Percentiles rank a stretch among this genome's conserved stretches.
Conservation (phyloP, 2,329 filamentous ascomycete species). For the Orbilia ellipsospora region DNA sequence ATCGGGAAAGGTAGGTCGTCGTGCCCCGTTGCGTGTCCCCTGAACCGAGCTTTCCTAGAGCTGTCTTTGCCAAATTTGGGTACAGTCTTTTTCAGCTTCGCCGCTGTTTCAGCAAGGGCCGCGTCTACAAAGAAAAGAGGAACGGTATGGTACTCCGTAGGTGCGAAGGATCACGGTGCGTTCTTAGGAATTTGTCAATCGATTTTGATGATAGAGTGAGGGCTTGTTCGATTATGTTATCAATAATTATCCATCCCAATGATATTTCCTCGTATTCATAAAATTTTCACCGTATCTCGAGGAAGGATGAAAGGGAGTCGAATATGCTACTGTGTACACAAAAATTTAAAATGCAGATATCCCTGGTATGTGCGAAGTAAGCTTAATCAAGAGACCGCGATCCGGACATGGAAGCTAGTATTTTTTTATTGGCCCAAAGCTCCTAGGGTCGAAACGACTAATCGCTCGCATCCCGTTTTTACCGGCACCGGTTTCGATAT, state of each 20-base stretch:
- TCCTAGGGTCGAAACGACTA: conserved; percentile 9
- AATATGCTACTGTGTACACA: conserved; percentile 17
- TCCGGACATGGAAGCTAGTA: conserved; percentile 3
- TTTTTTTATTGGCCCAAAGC: conserved; percentile 3
- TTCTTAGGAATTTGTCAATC: background rate
- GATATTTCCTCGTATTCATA: no score
- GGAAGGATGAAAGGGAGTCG: no score
- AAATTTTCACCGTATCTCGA: background rate
- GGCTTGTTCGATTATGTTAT: no score
- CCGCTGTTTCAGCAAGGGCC: conserved; percentile 12
- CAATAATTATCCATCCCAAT: no score
- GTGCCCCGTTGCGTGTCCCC: conserved; percentile 39
- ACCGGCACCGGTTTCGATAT: no score
- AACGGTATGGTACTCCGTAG: background rate
- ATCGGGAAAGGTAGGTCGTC: conserved; percentile 6
- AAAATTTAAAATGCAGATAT: background rate
- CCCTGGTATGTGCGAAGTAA: background rate
- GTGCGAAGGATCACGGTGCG: background rate
- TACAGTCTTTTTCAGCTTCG: conserved; percentile 3
- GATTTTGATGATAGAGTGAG: background rate
- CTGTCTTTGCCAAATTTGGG: conserved; percentile 37
- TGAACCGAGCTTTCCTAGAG: conserved; percentile 19
- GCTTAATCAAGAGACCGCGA: conserved; percentile 1
- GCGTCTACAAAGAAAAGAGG: background rate
- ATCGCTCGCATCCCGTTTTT: background rate